A percentile compares a stretch with the other conserved stretches of the same genome.
phyloP scores from a whole-genome alignment of 345 rosid genomes.

The Mallotus nudiflorus region DNA sequence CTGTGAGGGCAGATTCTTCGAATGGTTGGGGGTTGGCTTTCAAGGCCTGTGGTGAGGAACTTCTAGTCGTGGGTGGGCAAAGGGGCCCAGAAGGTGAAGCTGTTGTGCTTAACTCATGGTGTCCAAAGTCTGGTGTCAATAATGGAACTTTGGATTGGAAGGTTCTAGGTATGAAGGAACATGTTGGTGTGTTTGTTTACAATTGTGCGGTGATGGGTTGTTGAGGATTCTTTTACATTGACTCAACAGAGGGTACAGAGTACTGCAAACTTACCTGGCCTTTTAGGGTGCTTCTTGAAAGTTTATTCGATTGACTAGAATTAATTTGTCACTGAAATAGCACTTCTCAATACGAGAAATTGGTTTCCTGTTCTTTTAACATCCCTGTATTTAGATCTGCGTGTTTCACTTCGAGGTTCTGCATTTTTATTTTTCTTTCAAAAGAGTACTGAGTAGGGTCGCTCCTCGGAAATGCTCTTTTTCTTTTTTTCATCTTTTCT shows the following conservation, averaged over 20 bases:
- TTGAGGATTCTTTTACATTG: constrained; percentile 42
- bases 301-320: constrained; percentile 36
- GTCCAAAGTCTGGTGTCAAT: constrained; percentile 57
- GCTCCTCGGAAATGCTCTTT: constrained; percentile 7
- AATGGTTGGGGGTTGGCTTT: constrained; percentile 91
- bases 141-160: constrained; percentile 72
- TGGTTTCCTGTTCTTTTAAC: constrained; percentile 23
- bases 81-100: constrained; percentile 65
- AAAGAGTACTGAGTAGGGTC: constrained; percentile 14
- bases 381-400: constrained; percentile 19
- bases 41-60: constrained; percentile 67
- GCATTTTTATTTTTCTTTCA: constrained; percentile 25
- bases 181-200: constrained; percentile 76
- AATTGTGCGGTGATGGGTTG: constrained; percentile 89
- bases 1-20: constrained; percentile 69
- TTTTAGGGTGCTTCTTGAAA: constrained; percentile 32
- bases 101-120: constrained; percentile 73
- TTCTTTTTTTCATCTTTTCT: neutral
- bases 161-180: constrained; percentile 71
- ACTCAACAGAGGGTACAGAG: constrained; percentile 24
- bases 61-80: constrained; percentile 76
- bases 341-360: constrained; percentile 22
- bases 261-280: constrained; percentile 33
- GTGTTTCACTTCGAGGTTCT: constrained; percentile 25
- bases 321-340: constrained; percentile 28